A percentile compares a stretch with the other conserved stretches of the same genome.
Evolutionary conservation across 352 stramenopile genomes (phyloP).

Genomic region (Bremia lactucae): DNA sequence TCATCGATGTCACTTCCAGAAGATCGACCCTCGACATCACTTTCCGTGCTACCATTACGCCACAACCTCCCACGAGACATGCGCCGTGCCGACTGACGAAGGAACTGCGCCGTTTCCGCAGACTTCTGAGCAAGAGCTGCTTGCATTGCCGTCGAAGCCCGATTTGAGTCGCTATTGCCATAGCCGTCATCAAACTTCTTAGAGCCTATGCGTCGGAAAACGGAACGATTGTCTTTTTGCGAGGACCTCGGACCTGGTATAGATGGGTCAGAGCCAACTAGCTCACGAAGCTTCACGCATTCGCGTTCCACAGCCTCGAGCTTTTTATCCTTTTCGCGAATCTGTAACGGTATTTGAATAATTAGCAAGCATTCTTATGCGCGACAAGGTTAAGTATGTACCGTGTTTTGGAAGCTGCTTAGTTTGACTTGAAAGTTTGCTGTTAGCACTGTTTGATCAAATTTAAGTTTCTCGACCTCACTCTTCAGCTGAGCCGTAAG

Average conservation of each 20-base stretch:
- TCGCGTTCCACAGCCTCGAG: constrained; percentile 62
- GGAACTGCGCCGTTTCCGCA: constrained; percentile 64
- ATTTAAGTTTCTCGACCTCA: constrained; percentile 60
- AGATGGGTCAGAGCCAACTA: constrained; percentile 23
- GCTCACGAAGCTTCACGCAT: constrained; percentile 52
- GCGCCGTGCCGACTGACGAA: constrained; percentile 58
- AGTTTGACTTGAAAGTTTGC: constrained; percentile 82
- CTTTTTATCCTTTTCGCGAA: constrained; percentile 82
- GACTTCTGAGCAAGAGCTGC: constrained; percentile 59
- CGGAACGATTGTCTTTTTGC: constrained; percentile 36
- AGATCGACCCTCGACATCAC: constrained; percentile 31
- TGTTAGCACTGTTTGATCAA: constrained; percentile 60
- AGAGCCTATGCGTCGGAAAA: constrained; percentile 62
- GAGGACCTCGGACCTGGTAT: constrained; percentile 27
- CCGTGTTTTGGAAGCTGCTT: constrained; percentile 56
- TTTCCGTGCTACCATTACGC: constrained; percentile 30
- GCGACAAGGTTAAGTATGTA: constrained; percentile 3
- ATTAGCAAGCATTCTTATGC: constrained; percentile 1
- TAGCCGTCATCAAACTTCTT: constrained; percentile 48
- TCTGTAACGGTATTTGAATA: constrained; percentile 12
- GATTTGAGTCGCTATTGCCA: constrained; percentile 34
- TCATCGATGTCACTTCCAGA: constrained; percentile 42
- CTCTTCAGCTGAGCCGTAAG: constrained; percentile 42
- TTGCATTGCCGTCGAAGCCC: constrained; percentile 37
- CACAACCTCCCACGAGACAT: constrained; percentile 56